Evolutionary conservation across 1,284 basidiomycete genomes (phyloP).

Genomic region (Trichosporon sp.): DNA sequence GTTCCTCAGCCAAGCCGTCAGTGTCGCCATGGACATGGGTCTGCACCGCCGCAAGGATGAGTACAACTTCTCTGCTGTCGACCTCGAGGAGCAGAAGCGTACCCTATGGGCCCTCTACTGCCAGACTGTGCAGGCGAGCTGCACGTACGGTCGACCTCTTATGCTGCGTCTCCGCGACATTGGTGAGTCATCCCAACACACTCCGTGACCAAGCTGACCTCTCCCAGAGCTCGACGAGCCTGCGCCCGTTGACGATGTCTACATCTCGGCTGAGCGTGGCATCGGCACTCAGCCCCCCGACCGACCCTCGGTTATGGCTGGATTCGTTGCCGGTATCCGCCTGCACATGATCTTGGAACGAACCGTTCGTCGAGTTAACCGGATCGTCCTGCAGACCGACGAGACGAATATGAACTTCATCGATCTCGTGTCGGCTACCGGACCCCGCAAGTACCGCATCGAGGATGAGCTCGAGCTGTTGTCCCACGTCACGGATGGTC

Average conservation of each 20-base stretch:
- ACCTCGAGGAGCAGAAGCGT: conserved; percentile 31
- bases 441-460: conserved; percentile 13
- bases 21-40: conserved; percentile 31
- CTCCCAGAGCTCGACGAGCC: conserved; percentile 26
- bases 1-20: conserved; percentile 29
- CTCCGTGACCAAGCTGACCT: neutral
- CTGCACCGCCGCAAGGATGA: conserved; percentile 30
- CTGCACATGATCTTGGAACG: conserved; percentile 34
- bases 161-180: conserved; percentile 29
- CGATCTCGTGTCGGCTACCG: conserved; percentile 17
- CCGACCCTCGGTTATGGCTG: conserved; percentile 32
- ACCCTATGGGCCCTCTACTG: conserved; percentile 36
- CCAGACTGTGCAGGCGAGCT: conserved; percentile 31
- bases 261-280: conserved; percentile 26
- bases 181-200: conserved; percentile 6
- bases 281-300: conserved; percentile 29
- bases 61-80: conserved; percentile 29
- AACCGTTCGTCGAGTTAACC: conserved; percentile 27
- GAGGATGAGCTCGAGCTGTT: conserved; percentile 28
- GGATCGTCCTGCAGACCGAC: conserved; percentile 13
- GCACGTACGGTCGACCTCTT: conserved; percentile 31
- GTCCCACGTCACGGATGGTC: conserved; percentile 25
- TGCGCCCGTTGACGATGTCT: conserved; percentile 30
- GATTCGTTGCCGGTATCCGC: conserved; percentile 29
- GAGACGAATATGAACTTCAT: conserved; percentile 14